These are phyloP conservation scores for Drechslerella stenobrocha DNA, from an alignment of 2,329 filamentous ascomycete species.

Conservation along the genomic window DNA sequence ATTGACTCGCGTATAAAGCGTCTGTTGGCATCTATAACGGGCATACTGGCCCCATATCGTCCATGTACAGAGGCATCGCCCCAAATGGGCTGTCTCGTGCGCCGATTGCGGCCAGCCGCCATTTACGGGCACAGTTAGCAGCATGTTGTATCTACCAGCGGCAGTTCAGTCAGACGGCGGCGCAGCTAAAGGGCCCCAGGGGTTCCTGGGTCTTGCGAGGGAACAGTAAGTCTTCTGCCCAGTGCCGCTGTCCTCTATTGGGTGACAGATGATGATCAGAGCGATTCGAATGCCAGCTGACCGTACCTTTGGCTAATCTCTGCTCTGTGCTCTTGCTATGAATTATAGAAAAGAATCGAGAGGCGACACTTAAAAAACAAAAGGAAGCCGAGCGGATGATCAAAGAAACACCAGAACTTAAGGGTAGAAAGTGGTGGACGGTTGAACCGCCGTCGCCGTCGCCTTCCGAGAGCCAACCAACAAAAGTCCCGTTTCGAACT, in stretches of 20 bases:
- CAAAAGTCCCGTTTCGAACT: not conserved
- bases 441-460: not conserved
- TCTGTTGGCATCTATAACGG: not conserved
- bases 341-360: not conserved
- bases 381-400: not conserved
- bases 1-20: not conserved
- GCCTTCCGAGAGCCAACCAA: not conserved
- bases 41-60: not conserved
- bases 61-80: slow-evolving; percentile 47
- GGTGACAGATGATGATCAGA: not conserved
- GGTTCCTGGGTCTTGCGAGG: slow-evolving; percentile 22
- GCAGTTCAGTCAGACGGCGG: slow-evolving; percentile 3
- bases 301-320: not conserved
- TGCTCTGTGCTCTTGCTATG: not conserved
- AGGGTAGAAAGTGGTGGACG: not conserved
- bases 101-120: slow-evolving; percentile 11
- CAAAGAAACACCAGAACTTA: not conserved
- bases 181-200: not conserved
- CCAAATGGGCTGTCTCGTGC: slow-evolving; percentile 40
- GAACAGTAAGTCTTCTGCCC: slow-evolving; percentile 10
- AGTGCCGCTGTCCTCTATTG: not conserved
- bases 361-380: not conserved
- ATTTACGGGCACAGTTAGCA: slow-evolving; percentile 15
- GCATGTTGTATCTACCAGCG: not conserved
- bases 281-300: not conserved